Evolutionary conservation across 805 yeast genomes (phyloP).

Genomic region (Monosporozyma aquatica): DNA sequence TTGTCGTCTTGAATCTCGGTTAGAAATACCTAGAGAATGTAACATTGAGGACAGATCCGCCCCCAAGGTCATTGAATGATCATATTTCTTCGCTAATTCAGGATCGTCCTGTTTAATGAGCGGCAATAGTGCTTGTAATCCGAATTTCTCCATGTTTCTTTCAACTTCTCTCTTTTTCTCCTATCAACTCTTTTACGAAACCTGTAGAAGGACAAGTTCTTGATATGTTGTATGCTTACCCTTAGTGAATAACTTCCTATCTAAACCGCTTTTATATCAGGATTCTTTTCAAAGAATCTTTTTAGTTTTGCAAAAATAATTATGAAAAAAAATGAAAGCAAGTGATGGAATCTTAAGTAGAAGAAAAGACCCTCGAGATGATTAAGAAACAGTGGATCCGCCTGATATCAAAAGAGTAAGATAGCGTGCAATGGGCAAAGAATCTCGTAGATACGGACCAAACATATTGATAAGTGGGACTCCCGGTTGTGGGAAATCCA

Average conservation of each 20-base stretch:
- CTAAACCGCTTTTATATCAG: too few species aligned
- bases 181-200: too few species aligned
- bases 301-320: too few species aligned
- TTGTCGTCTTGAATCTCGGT: conserved; percentile 16
- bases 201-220: too few species aligned
- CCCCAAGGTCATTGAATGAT: conserved; percentile 29
- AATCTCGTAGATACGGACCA: conserved; percentile 33
- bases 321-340: not conserved
- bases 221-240: too few species aligned
- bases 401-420: not conserved
- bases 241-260: too few species aligned
- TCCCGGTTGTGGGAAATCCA: conserved; percentile 48
- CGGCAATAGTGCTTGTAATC: conserved; percentile 27
- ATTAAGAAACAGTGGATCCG: not conserved
- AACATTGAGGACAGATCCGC: conserved; percentile 29
- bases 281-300: too few species aligned
- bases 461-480: conserved; percentile 92
- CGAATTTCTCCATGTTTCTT: conserved; percentile 29
- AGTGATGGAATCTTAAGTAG: not conserved
- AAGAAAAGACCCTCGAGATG: not conserved
- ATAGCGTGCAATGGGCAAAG: not conserved
- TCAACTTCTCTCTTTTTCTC: not conserved
- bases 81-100: conserved; percentile 17
- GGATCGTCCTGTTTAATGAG: conserved; percentile 24
- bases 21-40: conserved; percentile 27